Percentiles rank a stretch among this genome's conserved stretches.
phyloP scores from a whole-genome alignment of 129 eudicot species.

The Helianthus annuus region HanXRQr2.0-SUNRISE NC_035440.2:103339355-103339854 shows the following conservation, averaged over 20 bases:
- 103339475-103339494: neutral
- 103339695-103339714: conserved; percentile 68
- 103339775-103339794: conserved; percentile 53
- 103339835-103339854: conserved; percentile 63
- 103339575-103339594: neutral
- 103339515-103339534: conserved; percentile 47
- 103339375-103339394: neutral
- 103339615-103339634: conserved; percentile 2
- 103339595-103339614: neutral
- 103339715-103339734: conserved; percentile 47
- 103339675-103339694: conserved; percentile 67
- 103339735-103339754: conserved; percentile 67
- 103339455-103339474: neutral
- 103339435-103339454: neutral
- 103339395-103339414: conserved; percentile 7
- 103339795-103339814: conserved; percentile 70
- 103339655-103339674: conserved; percentile 27
- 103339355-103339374: conserved; percentile 18
- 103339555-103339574: conserved; percentile 35
- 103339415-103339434: conserved; percentile 5
- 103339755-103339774: conserved; percentile 58
- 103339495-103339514: neutral
- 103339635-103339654: conserved; percentile 28
- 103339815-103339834: conserved; percentile 58
- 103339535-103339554: conserved; percentile 56